These are phyloP conservation scores for Elaeis guineensis DNA, from an alignment of 176 grass and related monocot genomes.

Conservation along the genomic window DNA sequence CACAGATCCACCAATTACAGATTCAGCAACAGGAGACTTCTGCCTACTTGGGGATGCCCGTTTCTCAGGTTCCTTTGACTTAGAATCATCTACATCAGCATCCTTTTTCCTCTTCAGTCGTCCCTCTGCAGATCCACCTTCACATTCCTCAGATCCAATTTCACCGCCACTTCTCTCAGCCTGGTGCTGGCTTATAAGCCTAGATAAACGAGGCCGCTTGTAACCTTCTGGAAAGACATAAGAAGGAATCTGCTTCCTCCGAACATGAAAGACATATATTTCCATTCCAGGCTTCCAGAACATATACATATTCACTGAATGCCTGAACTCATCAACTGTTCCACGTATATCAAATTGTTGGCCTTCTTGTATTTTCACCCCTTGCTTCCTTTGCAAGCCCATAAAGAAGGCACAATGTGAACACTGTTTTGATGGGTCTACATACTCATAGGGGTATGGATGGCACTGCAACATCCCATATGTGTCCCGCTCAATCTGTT, in stretches of 20 bases:
- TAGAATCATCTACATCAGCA: slow-evolving; percentile 23
- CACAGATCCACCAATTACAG: no score
- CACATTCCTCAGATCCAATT: slow-evolving; percentile 16
- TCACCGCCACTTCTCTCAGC: slow-evolving; percentile 32
- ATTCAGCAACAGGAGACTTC: no score
- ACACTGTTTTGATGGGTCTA: slow-evolving; percentile 57
- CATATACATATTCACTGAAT: slow-evolving; percentile 64
- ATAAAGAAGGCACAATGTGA: slow-evolving; percentile 97
- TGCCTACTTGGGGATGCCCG: slow-evolving; percentile 24
- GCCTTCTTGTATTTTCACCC: slow-evolving; percentile 81
- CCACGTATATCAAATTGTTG: slow-evolving; percentile 97
- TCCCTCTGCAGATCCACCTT: slow-evolving; percentile 22
- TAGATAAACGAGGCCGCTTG: slow-evolving; percentile 39
- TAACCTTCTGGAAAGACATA: slow-evolving; percentile 93
- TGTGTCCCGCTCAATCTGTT: slow-evolving; percentile 95
- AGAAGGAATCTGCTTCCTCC: slow-evolving; percentile 71
- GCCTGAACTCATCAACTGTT: slow-evolving; percentile 91
- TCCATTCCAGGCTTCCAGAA: slow-evolving; percentile 97
- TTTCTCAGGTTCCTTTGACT: slow-evolving; percentile 27
- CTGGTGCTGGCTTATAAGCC: slow-evolving; percentile 34
- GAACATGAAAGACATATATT: slow-evolving; percentile 88
- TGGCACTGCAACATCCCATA: slow-evolving; percentile 88
- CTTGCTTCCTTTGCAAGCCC: slow-evolving; percentile 90
- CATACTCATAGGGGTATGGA: slow-evolving; percentile 85
- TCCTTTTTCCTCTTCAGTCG: slow-evolving; percentile 31